Evolutionary conservation across 768 basidiomycete species (phyloP), one percentile per base, ranked within the genome.

Genomic region (Leucocoprinus sp.): DNA sequence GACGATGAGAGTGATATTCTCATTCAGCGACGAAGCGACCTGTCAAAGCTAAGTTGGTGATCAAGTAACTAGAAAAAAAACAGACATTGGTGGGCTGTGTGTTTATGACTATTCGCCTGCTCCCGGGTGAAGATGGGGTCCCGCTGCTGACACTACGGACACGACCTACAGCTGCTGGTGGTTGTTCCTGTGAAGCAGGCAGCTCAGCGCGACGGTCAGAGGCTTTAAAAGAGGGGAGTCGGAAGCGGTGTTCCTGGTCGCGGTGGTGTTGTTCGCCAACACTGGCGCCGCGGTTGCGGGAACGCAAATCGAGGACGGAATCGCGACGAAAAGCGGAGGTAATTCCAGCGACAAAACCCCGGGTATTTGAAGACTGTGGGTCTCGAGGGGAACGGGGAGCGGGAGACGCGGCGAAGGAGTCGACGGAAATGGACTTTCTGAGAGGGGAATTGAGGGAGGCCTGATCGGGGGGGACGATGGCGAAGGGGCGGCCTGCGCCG

Each of bases 391-490:
- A 28, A 17, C 9, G 38, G 5, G 15, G 45, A 36, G 42, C 26
- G 31, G 45, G 37, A 4, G 45, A 67, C 27, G 65, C 66, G 39
- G 75, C 71, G 60, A 88, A 82, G 8, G 86, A 88, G 61, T 88
- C 86, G 49, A 80, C 84, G 17, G 86, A 88, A 49, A 83, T 63
- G 22, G 84, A 82, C 65, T 87, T 87, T 55, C 83, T 74, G 44
- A 88, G 35, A 55, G 49, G 44, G 63, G 58, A 43, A 64, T 57
- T 28, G 62, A 55, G 22, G 57, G 48, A 36, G 67, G 36, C 57
- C 54, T 9, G 60, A n/a, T n/a, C 55, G 18, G 63, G 65, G 37
- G 44, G 29, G 21, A 21, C 42, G n/a, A 33, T 37, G 42, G 49
- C 26, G 47, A 24, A 39, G 33, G 57, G 55, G 46, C n/a, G n/a